Conservation (phyloP, 371 early-diverging fungal species). For the Apophysomyces sp. region DNA sequence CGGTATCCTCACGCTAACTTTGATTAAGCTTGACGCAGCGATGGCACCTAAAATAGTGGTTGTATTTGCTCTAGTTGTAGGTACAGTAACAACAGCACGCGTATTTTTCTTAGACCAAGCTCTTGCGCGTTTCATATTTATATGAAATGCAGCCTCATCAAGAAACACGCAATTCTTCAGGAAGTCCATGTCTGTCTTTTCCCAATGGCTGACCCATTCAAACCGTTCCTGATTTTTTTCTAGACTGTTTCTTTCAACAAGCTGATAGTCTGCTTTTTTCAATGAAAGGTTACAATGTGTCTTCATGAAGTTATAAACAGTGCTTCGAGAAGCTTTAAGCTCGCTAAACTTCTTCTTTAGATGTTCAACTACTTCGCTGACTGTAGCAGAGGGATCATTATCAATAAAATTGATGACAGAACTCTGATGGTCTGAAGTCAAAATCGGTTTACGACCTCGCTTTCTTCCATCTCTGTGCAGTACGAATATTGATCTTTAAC, state of each 20-base stretch:
- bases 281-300: slow-evolving; percentile 12
- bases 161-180: slow-evolving; percentile 1
- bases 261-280: slow-evolving; percentile 8
- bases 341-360: slow-evolving; percentile 7
- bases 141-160: no score
- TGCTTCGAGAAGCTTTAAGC: no score
- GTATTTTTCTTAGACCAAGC: slow-evolving; percentile 14
- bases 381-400: slow-evolving; percentile 13
- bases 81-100: slow-evolving; percentile 10
- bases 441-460: slow-evolving; percentile 9
- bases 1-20: background rate
- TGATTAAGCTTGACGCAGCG: slow-evolving; percentile 10
- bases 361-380: slow-evolving; percentile 8
- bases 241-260: slow-evolving; percentile 19
- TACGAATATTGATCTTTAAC: slow-evolving; percentile 19
- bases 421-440: slow-evolving; percentile 14
- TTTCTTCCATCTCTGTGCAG: slow-evolving; percentile 7
- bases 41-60: slow-evolving; percentile 7
- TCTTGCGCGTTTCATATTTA: no score
- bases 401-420: slow-evolving; percentile 10
- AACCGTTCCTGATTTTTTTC: no score
- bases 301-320: slow-evolving; percentile 13
- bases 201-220: slow-evolving; percentile 15
- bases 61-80: slow-evolving; percentile 10
- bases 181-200: slow-evolving; percentile 13